Evolutionary conservation across 176 grass and related monocot species (phyloP).

Genomic region (Pontederia crassipes): DNA sequence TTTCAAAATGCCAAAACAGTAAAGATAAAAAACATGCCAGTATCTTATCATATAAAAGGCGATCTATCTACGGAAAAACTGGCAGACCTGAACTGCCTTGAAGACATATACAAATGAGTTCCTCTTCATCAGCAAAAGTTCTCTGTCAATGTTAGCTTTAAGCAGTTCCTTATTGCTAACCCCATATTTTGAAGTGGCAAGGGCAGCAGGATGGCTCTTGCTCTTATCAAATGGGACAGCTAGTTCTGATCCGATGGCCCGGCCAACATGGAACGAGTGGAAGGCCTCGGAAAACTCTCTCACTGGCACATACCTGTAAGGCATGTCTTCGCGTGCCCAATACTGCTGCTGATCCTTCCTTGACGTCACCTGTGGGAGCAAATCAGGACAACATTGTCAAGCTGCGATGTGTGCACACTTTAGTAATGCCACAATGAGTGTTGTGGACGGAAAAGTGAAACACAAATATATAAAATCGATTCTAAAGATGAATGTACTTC

Average conservation of each 20-base stretch:
- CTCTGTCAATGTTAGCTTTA: constrained; percentile 53
- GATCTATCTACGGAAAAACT: background rate
- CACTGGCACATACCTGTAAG: constrained; percentile 52
- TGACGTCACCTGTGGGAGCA: constrained; percentile 47
- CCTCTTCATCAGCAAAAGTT: constrained; percentile 64
- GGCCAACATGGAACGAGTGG: constrained; percentile 49
- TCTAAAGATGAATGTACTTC: constrained; percentile 32
- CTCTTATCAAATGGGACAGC: constrained; percentile 45
- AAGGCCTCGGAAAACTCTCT: constrained; percentile 65
- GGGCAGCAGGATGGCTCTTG: constrained; percentile 50
- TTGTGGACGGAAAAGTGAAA: background rate
- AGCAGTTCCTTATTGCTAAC: constrained; percentile 47
- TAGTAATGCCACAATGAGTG: background rate
- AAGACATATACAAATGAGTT: constrained; percentile 69
- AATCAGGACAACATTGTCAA: background rate
- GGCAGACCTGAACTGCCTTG: constrained; percentile 43
- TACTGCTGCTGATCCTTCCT: constrained; percentile 77
- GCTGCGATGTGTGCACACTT: too few relatives aligned
- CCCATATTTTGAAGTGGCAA: constrained; percentile 55
- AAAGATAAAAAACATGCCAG: background rate
- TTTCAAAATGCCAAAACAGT: background rate
- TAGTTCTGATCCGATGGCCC: constrained; percentile 31
- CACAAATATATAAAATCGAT: background rate
- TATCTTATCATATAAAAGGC: background rate
- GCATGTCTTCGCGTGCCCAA: constrained; percentile 46